Evolutionary conservation across 192 early-diverging fungal genomes (phyloP).

Genomic region (Entomortierella parvispora): DNA sequence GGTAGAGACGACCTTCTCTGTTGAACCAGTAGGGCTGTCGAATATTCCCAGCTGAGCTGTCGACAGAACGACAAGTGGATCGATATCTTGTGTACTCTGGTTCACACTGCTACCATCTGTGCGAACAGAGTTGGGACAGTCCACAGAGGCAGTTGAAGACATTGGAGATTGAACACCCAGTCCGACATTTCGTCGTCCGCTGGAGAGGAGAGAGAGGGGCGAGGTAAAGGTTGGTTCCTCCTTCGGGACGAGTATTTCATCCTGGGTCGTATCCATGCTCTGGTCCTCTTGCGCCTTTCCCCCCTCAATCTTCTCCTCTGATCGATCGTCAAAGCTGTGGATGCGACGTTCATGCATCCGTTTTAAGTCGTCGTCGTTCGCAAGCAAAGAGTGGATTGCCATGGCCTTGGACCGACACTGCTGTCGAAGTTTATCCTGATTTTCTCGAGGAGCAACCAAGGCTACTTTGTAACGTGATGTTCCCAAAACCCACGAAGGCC

Average conservation of each 20-base stretch:
- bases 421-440: constrained; percentile 32
- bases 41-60: too few relatives aligned
- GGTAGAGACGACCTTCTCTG: background rate
- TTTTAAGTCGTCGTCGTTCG: constrained; percentile 36
- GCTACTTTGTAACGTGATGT: constrained; percentile 4
- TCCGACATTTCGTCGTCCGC: too few relatives aligned
- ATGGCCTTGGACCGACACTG: constrained; percentile 47
- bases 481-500: constrained; percentile 31
- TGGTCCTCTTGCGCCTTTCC: background rate
- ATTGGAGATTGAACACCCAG: too few relatives aligned
- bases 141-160: too few relatives aligned
- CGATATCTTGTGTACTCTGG: too few relatives aligned
- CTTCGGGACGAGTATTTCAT: too few relatives aligned
- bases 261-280: background rate
- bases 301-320: background rate
- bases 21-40: too few relatives aligned
- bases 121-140: too few relatives aligned
- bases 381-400: constrained; percentile 45
- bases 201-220: too few relatives aligned
- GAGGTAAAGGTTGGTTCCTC: too few relatives aligned
- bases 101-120: too few relatives aligned
- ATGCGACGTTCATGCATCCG: constrained; percentile 24
- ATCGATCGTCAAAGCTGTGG: background rate
- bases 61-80: too few relatives aligned
- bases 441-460: constrained; percentile 18